A percentile compares a stretch with the other conserved stretches of the same genome.
These are phyloP conservation scores for Neonothopanus nambi DNA, from an alignment of 1,284 basidiomycete genomes.

Conservation along the genomic window DNA sequence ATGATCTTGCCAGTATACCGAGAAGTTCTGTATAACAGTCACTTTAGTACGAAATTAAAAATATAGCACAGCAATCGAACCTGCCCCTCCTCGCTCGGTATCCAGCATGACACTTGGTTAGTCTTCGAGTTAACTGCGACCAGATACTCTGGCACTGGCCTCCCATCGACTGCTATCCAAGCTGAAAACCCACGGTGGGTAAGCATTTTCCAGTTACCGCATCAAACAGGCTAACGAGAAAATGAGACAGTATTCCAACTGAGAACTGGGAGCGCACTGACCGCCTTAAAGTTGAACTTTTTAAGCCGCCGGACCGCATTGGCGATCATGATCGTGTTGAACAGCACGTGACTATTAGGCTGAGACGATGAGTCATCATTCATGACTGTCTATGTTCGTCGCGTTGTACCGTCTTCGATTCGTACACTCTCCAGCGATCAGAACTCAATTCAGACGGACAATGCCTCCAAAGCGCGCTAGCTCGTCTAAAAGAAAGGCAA, in stretches of 20 bases:
- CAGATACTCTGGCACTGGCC: constrained; percentile 52
- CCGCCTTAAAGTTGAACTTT: no score
- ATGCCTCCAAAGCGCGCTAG: constrained; percentile 37
- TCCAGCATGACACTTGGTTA: constrained; percentile 61
- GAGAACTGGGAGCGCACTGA: not conserved
- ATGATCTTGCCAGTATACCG: constrained; percentile 61
- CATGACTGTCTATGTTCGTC: no score
- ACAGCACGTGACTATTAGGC: no score
- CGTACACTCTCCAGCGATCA: no score
- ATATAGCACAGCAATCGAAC: constrained; percentile 29
- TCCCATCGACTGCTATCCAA: constrained; percentile 57
- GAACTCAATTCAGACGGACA: no score
- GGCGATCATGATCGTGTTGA: no score
- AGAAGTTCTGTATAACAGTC: constrained; percentile 44
- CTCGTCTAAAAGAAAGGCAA: constrained; percentile 33
- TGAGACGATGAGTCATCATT: no score
- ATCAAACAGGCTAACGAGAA: constrained; percentile 4
- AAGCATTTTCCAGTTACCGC: constrained; percentile 42
- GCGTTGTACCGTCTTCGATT: no score
- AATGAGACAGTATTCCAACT: not conserved
- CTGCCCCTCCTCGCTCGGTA: constrained; percentile 57
- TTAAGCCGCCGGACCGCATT: no score
- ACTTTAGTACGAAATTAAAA: constrained; percentile 1
- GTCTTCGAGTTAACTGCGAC: constrained; percentile 41
- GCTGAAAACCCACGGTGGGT: constrained; percentile 62